Evolutionary conservation across 2,329 filamentous ascomycete species (phyloP), one percentile per base, ranked within the genome.

Genomic region (Didymella sp.): DNA sequence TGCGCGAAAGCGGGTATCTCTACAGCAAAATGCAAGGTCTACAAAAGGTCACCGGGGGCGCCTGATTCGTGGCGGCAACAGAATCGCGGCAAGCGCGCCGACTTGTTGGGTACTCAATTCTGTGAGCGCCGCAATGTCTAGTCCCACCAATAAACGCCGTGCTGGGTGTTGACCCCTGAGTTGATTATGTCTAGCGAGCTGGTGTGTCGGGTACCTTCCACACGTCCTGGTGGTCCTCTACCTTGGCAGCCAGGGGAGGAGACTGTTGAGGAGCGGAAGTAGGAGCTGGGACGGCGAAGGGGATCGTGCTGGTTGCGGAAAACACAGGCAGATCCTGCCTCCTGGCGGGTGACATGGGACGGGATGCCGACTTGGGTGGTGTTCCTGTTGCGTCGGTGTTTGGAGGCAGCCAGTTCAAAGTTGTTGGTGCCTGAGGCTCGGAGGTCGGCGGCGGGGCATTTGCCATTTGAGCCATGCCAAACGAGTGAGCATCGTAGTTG

Each of bases 291-390:
- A 42, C 9, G 7, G 72, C 73, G 53, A 76, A 77, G 3, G 74
- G 74, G 49, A 77, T 76, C 6, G 57, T 50, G 8, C 74, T 66
- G 30, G 66, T 70, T 1, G 82, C 76, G 17, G 79, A 80, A 56
- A 84, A 83, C 0, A 81, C 73, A 2, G 83, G 82, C 25, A 85
- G 69, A 21, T 78, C 78, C 17, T 77, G 70, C 56, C 74, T 78
- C 40, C 69, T 68, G 12, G 72, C 57, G 2, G 72, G 67, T 37
- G 73, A 71, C 61, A 69, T 57, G 38, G 63, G 64, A n/a, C 48
- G 62, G 15, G 59, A 40, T 21, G 25, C 51, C n/a, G 24, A 48
- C 33, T 58, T 46, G 8, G 44, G 42, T 28, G 55, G 52, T 22
- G 46, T 33, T 38, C 58, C 48, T 17, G 52, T 49, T 8, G 61